Conservation (phyloP, 306 rosid species). For the Gillenia trifoliata region DNA sequence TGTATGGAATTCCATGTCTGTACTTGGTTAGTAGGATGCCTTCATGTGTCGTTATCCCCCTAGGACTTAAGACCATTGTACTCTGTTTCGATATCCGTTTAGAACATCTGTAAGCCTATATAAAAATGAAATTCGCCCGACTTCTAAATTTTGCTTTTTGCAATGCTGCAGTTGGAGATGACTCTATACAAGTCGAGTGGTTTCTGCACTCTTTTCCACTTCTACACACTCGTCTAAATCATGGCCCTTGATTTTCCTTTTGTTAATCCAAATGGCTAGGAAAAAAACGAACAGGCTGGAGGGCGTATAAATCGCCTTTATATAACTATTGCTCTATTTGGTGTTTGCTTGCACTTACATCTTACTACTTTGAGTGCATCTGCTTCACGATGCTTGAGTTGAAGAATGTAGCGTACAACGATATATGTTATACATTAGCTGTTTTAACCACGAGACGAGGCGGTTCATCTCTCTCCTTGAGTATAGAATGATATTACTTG, state of each 20-base stretch:
- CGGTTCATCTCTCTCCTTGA: no score
- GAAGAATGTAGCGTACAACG: no score
- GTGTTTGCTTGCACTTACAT: background rate
- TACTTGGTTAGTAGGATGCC: conserved; percentile 13
- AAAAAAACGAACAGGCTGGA: no score
- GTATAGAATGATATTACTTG: no score
- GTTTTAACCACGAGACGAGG: no score
- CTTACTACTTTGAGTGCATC: background rate
- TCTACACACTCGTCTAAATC: no score
- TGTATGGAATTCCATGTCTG: conserved; percentile 3
- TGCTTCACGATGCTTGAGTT: background rate
- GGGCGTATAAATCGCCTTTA: background rate
- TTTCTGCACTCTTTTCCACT: background rate
- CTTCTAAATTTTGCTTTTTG: background rate
- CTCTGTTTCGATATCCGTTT: background rate
- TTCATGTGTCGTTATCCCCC: background rate
- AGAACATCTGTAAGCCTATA: background rate
- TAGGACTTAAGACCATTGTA: conserved; percentile 11
- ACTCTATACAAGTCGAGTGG: background rate
- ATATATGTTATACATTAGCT: no score
- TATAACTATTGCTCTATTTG: background rate
- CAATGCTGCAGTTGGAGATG: conserved; percentile 1
- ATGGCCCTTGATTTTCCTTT: no score
- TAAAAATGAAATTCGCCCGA: conserved; percentile 7
- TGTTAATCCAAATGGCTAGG: background rate